These are phyloP conservation scores for Quercus mongolica DNA, from an alignment of 306 rosid genomes.

Conservation along the genomic window DNA sequence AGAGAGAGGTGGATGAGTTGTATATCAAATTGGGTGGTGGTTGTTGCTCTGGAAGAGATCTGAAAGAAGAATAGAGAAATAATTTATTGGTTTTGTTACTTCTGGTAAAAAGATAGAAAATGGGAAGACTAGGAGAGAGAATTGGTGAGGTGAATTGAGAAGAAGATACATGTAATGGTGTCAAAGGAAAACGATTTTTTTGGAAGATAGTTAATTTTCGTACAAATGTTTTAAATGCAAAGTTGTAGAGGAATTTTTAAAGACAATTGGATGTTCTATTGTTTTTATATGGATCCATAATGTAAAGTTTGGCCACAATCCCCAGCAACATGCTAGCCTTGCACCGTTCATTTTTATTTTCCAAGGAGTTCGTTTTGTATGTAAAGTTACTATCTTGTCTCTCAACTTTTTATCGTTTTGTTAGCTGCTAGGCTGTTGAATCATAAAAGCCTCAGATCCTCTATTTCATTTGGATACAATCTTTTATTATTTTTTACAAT, in stretches of 20 bases:
- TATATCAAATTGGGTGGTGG: conserved; percentile 6
- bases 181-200: conserved; percentile 6
- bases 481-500: background rate
- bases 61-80: background rate
- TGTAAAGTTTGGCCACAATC: background rate
- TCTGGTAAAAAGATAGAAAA: conserved; percentile 10
- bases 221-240: conserved; percentile 11
- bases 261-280: conserved; percentile 6
- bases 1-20: conserved; percentile 25
- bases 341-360: conserved; percentile 9
- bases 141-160: conserved; percentile 10
- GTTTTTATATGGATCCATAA: background rate
- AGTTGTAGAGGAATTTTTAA: conserved; percentile 12
- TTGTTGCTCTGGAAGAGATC: conserved; percentile 17
- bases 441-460: background rate
- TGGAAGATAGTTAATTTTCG: conserved; percentile 18
- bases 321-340: conserved; percentile 1
- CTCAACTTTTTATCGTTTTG: background rate
- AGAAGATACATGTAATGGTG: conserved; percentile 7
- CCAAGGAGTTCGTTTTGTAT: conserved; percentile 18
- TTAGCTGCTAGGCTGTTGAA: background rate
- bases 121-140: background rate
- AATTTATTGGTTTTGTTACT: conserved; percentile 8
- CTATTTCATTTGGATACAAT: background rate
- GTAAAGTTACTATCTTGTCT: background rate